Evolutionary conservation across 768 basidiomycete genomes (phyloP).

Genomic region (Lentinula sp.): DNA sequence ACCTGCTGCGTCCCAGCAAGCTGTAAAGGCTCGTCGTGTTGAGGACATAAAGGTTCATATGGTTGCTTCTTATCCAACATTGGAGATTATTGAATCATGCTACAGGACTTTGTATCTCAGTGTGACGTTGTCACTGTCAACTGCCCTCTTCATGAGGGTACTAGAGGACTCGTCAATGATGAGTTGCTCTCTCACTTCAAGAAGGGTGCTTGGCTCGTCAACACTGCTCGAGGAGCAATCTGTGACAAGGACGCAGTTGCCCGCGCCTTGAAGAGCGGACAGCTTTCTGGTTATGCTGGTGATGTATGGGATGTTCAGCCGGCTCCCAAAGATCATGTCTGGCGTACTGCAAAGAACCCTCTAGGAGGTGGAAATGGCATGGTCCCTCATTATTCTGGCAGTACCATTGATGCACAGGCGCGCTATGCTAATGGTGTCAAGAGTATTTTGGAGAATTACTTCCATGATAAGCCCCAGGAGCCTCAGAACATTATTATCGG

Average conservation of each 20-base stretch:
- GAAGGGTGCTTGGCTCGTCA: constrained; percentile 88
- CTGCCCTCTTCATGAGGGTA: constrained; percentile 83
- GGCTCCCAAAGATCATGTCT: constrained; percentile 79
- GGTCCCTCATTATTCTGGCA: constrained; percentile 85
- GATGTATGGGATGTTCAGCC: constrained; percentile 90
- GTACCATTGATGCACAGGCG: constrained; percentile 83
- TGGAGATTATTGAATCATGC: background rate
- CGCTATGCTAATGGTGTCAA: constrained; percentile 75
- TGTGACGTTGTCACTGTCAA: constrained; percentile 86
- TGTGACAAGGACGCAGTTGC: constrained; percentile 81
- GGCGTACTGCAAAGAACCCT: constrained; percentile 79
- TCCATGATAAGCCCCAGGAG: constrained; percentile 59
- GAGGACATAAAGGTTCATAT: constrained; percentile 65
- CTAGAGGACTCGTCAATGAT: constrained; percentile 71
- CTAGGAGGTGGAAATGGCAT: constrained; percentile 86
- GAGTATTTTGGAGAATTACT: constrained; percentile 69
- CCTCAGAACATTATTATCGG: constrained; percentile 79
- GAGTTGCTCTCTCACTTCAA: constrained; percentile 87
- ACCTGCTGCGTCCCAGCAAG: constrained; percentile 34
- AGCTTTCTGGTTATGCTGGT: constrained; percentile 55
- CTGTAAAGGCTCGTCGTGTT: constrained; percentile 65
- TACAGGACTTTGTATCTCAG: constrained; percentile 43
- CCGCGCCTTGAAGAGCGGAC: constrained; percentile 69
- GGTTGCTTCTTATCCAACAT: background rate
- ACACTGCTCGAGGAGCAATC: constrained; percentile 91